phyloP scores from a whole-genome alignment of 768 basidiomycete species.

The Naganishia onofrii region DNA sequence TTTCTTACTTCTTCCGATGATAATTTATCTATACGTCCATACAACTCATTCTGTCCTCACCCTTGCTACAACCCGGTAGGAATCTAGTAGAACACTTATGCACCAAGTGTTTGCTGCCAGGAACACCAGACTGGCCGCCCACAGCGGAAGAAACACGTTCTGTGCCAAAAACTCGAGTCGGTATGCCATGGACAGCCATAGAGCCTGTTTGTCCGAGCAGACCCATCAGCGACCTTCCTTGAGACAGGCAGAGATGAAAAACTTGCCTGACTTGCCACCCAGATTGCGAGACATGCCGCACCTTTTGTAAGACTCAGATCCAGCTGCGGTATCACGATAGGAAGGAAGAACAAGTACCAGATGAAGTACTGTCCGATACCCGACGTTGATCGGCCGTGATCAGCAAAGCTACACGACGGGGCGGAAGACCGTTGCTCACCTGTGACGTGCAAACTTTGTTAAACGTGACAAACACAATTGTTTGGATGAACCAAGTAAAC shows the following conservation, averaged over 20 bases:
- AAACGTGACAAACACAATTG: conserved; percentile 84
- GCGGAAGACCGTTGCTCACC: conserved; percentile 55
- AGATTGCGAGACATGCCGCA: conserved; percentile 58
- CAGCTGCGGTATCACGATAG: conserved; percentile 71
- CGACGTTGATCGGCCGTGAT: background rate
- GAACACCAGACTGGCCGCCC: conserved; percentile 74
- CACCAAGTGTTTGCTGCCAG: conserved; percentile 77
- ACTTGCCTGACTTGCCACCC: conserved; percentile 65
- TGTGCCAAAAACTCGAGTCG: conserved; percentile 80
- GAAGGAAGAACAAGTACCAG: conserved; percentile 89
- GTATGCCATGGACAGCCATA: conserved; percentile 92
- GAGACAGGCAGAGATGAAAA: background rate
- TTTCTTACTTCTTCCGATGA: too few relatives aligned
- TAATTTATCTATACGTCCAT: background rate
- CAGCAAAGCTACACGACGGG: conserved; percentile 18
- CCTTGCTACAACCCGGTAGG: conserved; percentile 25
- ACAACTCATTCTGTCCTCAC: background rate
- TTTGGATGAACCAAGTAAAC: conserved; percentile 89
- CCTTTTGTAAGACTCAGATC: conserved; percentile 57
- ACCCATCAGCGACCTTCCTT: background rate
- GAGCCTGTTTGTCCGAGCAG: conserved; percentile 56
- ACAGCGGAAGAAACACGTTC: conserved; percentile 70
- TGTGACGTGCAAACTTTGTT: conserved; percentile 99
- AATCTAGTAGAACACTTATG: conserved; percentile 61
- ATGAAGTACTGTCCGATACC: conserved; percentile 73